Base-by-base conservation (phyloP, 169 alveolate genomes). In the Plasmodium vinckei region DNA sequence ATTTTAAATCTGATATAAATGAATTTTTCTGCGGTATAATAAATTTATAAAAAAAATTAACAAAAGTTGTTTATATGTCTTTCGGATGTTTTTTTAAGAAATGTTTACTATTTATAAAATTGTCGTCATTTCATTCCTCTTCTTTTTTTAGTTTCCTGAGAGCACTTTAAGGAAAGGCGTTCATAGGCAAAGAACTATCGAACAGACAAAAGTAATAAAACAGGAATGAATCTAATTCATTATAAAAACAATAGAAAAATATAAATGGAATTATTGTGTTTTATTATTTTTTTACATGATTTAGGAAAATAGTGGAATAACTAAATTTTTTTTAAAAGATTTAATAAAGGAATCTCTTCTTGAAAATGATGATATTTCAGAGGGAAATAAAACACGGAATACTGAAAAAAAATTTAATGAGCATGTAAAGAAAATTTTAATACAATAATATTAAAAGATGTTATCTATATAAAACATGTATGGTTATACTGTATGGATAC, bases 301-400 rank as follows among this genome's bases (percentile, higher is more conserved):
- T 46, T 49, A 72, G 87, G 87, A 75, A 64, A 61, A 63, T 56
- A 75, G 49, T 64, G 88, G 88, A 47, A 75, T 75, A 75, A 75
- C 88, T 2, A 75, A 75, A 33, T 56, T 75, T 63, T 75, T 75
- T 75, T 75, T 75, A 75, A 75, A 75, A 75, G 88, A 75, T 67
- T 75, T 75, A 67, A 75, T 75, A 75, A 75, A 75, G 39, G 88
- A 64, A 19, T 75, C 88, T 9, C 49, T 69, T 39, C 67, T 63
- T 39, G 33, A 75, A 75, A 75, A 75, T 42, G 54, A 10, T 19
- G 71, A 67, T 2, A 33, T 9, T 63, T 53, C 39, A 63, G 19
- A 73, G 39, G 33, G 42, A 60, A 54, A 75, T n/a, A 51, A 75
- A n/a, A 54, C 61, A 49, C 21, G 47, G 64, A 21, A 63, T 75